Evolutionary conservation across 257 asterid species (phyloP).

Genomic region (Handroanthus guayacan): DNA sequence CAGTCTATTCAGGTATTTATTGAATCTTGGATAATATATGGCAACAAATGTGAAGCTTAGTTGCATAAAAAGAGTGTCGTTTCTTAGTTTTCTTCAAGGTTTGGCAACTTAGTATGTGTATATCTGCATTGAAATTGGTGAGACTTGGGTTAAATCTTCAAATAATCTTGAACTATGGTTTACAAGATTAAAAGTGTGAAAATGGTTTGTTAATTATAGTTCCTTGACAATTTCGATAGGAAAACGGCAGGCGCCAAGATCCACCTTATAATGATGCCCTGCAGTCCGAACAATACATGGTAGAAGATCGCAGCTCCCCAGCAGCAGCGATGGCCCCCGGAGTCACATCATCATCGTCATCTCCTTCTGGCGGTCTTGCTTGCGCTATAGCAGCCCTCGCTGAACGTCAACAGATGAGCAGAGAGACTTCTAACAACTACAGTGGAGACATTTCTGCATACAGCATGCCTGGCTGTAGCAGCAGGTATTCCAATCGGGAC

Average conservation of each 20-base stretch:
- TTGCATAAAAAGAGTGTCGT: background rate
- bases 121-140: too few relatives aligned
- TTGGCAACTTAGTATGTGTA: too few relatives aligned
- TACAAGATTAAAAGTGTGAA: background rate
- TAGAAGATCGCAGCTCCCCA: slow-evolving; percentile 50
- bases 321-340: slow-evolving; percentile 35
- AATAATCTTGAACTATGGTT: background rate
- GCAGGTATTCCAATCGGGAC: slow-evolving; percentile 53
- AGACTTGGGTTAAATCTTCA: background rate
- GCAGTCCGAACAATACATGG: slow-evolving; percentile 54
- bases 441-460: slow-evolving; percentile 44
- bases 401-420: slow-evolving; percentile 75
- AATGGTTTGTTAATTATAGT: slow-evolving; percentile 10
- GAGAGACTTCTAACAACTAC: slow-evolving; percentile 63
- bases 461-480: slow-evolving; percentile 48
- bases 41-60: background rate
- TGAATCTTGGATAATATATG: background rate
- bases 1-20: slow-evolving; percentile 85
- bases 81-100: background rate
- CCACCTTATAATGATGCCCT: slow-evolving; percentile 46
- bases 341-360: slow-evolving; percentile 64
- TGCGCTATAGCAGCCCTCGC: slow-evolving; percentile 95
- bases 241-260: slow-evolving; percentile 62
- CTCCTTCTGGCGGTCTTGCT: slow-evolving; percentile 92
- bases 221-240: slow-evolving; percentile 52